Percentiles rank a stretch among this genome's conserved stretches.
Conservation (phyloP, 805 yeast genomes). For the Candida nonsorbophila region DNA sequence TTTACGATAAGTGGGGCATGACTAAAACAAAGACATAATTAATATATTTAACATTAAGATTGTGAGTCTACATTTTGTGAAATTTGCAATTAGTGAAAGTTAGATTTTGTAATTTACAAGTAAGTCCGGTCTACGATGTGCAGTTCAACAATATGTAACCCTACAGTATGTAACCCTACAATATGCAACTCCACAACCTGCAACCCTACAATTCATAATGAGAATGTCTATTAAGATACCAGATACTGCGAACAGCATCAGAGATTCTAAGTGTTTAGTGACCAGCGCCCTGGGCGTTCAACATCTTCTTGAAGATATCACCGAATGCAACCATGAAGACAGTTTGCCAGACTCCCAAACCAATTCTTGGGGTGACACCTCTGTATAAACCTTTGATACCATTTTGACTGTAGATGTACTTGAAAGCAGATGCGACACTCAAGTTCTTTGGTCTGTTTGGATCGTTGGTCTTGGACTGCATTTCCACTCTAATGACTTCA, state of each 20-base stretch:
- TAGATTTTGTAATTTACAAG: neutral
- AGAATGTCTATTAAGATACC: too few species aligned
- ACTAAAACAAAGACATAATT: constrained; percentile 1
- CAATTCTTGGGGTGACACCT: constrained; percentile 96
- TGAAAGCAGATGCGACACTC: constrained; percentile 69
- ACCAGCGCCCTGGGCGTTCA: constrained; percentile 37
- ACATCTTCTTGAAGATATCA: constrained; percentile 56
- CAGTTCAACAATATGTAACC: too few species aligned
- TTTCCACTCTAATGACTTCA: constrained; percentile 95
- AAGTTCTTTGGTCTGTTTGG: constrained; percentile 94
- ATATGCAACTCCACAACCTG: too few species aligned
- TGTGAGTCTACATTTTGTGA: neutral
- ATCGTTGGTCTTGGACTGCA: constrained; percentile 93
- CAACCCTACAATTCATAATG: too few species aligned
- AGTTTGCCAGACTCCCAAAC: constrained; percentile 97
- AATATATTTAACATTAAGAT: neutral
- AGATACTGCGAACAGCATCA: too few species aligned
- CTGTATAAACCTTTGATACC: constrained; percentile 90
- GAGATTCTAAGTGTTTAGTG: too few species aligned
- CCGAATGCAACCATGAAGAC: constrained; percentile 98
- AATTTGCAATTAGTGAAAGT: neutral
- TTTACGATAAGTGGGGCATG: constrained; percentile 40
- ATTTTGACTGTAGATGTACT: constrained; percentile 74
- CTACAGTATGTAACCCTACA: too few species aligned
- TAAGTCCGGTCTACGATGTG: too few species aligned